Base-by-base conservation (phyloP, 2,329 filamentous ascomycete genomes). In the Calonectria ilicicola region DNA sequence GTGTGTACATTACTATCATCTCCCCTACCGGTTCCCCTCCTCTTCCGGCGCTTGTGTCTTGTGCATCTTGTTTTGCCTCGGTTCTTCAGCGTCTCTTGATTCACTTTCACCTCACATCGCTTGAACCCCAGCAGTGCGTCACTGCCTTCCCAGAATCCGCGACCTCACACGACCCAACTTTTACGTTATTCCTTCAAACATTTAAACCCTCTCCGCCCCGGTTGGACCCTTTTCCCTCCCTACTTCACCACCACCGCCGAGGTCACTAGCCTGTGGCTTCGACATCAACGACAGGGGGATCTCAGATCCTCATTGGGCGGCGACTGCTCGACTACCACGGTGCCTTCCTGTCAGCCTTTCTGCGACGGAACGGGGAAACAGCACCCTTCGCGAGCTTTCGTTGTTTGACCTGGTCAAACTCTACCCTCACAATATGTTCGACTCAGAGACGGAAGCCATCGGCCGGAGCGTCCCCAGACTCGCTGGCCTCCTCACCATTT, bases 71-170 rank as follows among this genome's bases (percentile, higher is more conserved):
- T 76, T 79, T 77, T 76, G 71, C 74, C 72, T 75, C 70, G 73
- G 70, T 79, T 74, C 74, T 74, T 77, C 74, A 80, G 75, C 77
- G 75, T 79, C 78, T 75, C 70, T 60, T 76, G 73, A 76, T 78
- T 78, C 77, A 77, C 77, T 60, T 68, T 60, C 70, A 60, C 53
- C 69, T 65, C 68, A 74, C 67, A 70, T 71, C 58, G 65, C 58
- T 60, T 65, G 69, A 70, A 67, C 64, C 66, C 60, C 67, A 71
- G 74, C 72, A 74, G 74, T 76, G 72, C 76, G 76, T 75, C 76
- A 73, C 75, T 74, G 73, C 72, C 67, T 73, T 75, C 72, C 35
- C 75, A 70, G 69, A 64, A 47, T 17, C 46, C 42, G 29, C 65
- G 58, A 77, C 40, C 73, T 67, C 72, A 72, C 75, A 53, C 76